Base-by-base conservation (phyloP, 2,329 filamentous ascomycete genomes). In the Penicillium sp. region DNA sequence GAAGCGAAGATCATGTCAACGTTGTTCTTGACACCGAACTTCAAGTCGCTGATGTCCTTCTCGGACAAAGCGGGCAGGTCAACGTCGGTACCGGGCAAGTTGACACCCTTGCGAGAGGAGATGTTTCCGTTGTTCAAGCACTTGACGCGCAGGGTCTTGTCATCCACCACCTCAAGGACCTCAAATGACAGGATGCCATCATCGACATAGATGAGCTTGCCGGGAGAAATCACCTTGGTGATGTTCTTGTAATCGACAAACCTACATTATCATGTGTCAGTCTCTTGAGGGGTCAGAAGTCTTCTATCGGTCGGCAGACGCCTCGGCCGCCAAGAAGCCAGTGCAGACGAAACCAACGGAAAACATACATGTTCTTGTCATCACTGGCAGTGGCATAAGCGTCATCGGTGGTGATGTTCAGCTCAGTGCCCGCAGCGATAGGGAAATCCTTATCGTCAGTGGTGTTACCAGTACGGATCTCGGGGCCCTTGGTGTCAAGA, bases 181-280 rank as follows among this genome's bases (percentile, higher is more conserved):
- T 96, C 86, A 64, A 98, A 97, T 26, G 91, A 94, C 62, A 97
- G 85, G 59, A 98, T 91, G 73, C 93, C 93, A 66, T 98, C 93
- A 66, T 98, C 93, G 63, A 98, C 93, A 75, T 95, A 98, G 79
- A 98, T 94, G 73, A 86, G 85, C 65, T 93, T 90, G 66, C 91
- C 93, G 51, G 82, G 78, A 69, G 87, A 74, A 67, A 98, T 97
- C 63, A 98, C 93, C 78, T 94, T 95, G 75, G 91, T 96, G 75
- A 98, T 97, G 81, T 98, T 98, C 84, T 95, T 94, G 81, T 98
- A 97, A 79, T 97, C 91, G 66, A 97, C 86, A 67, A 90, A 96
- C 84, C 88, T 91, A 55, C 38, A 29, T 45, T 46, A 28, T 28
- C 9, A 33, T 32, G 13, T 38, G 45, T 63, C 47, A 64, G 55